Percentiles rank a stretch among this genome's conserved stretches.
Evolutionary conservation across 2,329 filamentous ascomycete species (phyloP).

Genomic region (Fusarium fracticaudum): DNA sequence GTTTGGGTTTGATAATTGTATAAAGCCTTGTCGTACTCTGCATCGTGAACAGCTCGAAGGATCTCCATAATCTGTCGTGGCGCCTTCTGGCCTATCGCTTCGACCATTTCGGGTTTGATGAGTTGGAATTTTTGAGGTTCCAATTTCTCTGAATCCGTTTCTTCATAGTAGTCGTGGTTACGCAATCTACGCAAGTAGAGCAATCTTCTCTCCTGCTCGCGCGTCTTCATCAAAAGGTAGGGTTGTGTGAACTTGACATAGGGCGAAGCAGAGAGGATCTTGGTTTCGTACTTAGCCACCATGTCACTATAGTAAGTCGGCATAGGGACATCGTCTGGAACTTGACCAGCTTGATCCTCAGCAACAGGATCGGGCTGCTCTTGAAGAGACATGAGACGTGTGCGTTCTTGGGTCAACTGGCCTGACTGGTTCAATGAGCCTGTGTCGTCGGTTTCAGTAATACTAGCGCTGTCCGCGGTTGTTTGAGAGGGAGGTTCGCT

Average conservation of each 20-base stretch:
- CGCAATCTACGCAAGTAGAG: conserved; percentile 83
- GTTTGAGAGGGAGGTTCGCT: conserved; percentile 50
- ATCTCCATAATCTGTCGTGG: conserved; percentile 92
- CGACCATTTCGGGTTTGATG: conserved; percentile 95
- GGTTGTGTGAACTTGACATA: conserved; percentile 96
- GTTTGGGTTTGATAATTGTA: conserved; percentile 96
- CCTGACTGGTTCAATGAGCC: conserved; percentile 41
- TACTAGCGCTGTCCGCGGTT: conserved; percentile 44
- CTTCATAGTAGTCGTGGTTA: conserved; percentile 75
- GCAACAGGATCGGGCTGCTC: conserved; percentile 56
- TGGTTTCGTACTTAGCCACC: conserved; percentile 91
- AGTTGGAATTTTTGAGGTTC: conserved; percentile 83
- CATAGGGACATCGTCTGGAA: conserved; percentile 82
- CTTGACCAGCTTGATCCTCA: conserved; percentile 64
- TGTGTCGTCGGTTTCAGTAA: conserved; percentile 43
- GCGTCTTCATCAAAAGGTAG: conserved; percentile 89
- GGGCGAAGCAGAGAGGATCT: conserved; percentile 92
- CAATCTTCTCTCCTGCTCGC: conserved; percentile 88
- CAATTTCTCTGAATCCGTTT: conserved; percentile 68
- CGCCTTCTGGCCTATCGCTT: conserved; percentile 80
- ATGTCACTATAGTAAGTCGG: conserved; percentile 95
- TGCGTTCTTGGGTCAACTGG: conserved; percentile 37
- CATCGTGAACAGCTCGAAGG: conserved; percentile 92
- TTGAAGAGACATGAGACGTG: conserved; percentile 51
- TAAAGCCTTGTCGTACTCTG: conserved; percentile 93